Evolutionary conservation across 225 moss, liverwort and hornwort genomes (phyloP).

Genomic region (Polytrichum commune): DNA sequence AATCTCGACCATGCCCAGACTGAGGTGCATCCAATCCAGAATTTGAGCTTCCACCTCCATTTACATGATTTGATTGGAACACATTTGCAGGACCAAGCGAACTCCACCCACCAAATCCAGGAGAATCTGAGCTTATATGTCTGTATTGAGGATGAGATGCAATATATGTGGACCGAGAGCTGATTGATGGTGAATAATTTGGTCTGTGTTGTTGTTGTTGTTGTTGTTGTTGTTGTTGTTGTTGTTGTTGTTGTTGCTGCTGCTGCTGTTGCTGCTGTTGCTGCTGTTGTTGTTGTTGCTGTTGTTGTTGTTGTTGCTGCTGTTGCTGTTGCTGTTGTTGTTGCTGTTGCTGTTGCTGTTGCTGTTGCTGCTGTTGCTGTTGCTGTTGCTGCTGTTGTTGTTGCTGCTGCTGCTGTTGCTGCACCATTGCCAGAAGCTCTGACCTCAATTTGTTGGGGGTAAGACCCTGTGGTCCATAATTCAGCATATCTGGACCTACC

Average conservation of each 20-base stretch:
- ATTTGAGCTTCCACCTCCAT: conserved; percentile 33
- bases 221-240: conserved; percentile 48
- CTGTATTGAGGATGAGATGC: conserved; percentile 50
- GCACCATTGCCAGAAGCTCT: conserved; percentile 75
- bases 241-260: conserved; percentile 36
- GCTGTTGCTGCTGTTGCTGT: conserved; percentile 52
- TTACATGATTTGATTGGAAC: conserved; percentile 24
- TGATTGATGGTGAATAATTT: conserved; percentile 42
- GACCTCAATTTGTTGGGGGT: conserved; percentile 61
- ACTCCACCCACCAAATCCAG: conserved; percentile 51
- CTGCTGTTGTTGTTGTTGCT: conserved; percentile 63
- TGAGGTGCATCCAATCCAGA: conserved; percentile 34
- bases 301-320: conserved; percentile 31
- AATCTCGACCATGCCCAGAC: conserved; percentile 48
- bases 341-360: conserved; percentile 63
- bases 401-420: conserved; percentile 64
- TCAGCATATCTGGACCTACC: conserved; percentile 52
- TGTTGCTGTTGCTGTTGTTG: conserved; percentile 44
- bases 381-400: conserved; percentile 33
- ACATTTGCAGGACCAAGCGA: conserved; percentile 28
- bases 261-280: conserved; percentile 57
- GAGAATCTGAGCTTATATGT: conserved; percentile 49
- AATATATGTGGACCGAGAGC: conserved; percentile 43
- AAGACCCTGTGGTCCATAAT: conserved; percentile 60
- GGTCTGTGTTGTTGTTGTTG: conserved; percentile 58